A percentile compares a stretch with the other conserved stretches of the same genome.
Conservation (phyloP, 2,329 filamentous ascomycete species). For the Phoma sp. region DNA sequence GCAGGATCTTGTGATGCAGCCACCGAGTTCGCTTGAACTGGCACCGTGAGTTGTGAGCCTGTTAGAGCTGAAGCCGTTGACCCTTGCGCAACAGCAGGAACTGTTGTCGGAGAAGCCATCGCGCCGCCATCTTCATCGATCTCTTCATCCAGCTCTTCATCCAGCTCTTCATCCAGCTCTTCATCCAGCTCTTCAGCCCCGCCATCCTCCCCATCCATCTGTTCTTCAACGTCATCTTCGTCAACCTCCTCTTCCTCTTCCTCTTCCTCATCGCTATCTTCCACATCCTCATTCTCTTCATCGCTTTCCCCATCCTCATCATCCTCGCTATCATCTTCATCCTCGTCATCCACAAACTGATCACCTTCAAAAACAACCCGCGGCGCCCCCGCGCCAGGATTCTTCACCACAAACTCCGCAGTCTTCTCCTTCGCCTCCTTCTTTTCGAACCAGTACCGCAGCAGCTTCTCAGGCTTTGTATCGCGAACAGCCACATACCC, state of each 20-base stretch:
- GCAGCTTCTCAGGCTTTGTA: slow-evolving; percentile 31
- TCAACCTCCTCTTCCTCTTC: background rate
- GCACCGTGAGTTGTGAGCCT: background rate
- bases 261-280: slow-evolving; percentile 15
- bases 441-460: slow-evolving; percentile 48
- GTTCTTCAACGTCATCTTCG: slow-evolving; percentile 13
- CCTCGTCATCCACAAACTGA: slow-evolving; percentile 11
- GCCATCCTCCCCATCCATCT: slow-evolving; percentile 5
- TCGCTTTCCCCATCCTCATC: slow-evolving; percentile 16
- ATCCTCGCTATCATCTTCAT: slow-evolving; percentile 1
- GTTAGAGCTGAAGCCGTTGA: background rate
- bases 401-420: slow-evolving; percentile 15
- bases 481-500: slow-evolving; percentile 25
- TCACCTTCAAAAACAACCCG: slow-evolving; percentile 15
- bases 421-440: slow-evolving; percentile 32
- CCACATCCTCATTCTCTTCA: slow-evolving; percentile 19
- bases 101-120: background rate
- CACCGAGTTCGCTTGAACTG: background rate
- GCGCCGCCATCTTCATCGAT: background rate
- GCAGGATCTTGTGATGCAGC: background rate
- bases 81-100: background rate
- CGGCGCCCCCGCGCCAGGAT: slow-evolving; percentile 21
- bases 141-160: background rate
- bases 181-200: background rate
- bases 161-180: background rate